Evolutionary conservation across 805 yeast species (phyloP).

Genomic region (Spathaspora arborariae): DNA sequence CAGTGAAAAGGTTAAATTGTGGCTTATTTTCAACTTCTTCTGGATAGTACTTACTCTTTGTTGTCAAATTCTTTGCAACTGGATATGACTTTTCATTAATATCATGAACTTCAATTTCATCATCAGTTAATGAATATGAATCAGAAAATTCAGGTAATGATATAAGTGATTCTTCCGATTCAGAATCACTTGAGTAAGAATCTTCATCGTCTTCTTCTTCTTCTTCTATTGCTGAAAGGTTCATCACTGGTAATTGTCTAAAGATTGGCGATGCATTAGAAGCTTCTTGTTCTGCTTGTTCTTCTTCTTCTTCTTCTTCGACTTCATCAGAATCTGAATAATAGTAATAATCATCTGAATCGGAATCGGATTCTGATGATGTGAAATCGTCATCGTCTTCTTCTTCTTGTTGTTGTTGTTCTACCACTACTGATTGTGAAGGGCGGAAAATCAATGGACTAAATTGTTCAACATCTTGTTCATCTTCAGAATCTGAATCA

Average conservation of each 20-base stretch:
- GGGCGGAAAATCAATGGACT: background rate
- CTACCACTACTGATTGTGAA: background rate
- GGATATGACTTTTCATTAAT: background rate
- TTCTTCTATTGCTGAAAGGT: slow-evolving; percentile 13
- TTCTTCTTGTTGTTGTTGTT: slow-evolving; percentile 5
- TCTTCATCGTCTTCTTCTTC: slow-evolving; percentile 11
- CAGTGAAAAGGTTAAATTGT: background rate
- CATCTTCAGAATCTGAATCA: slow-evolving; percentile 24
- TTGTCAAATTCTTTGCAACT: background rate
- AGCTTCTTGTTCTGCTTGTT: background rate
- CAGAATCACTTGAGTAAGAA: slow-evolving; percentile 4
- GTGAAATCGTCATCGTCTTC: slow-evolving; percentile 10
- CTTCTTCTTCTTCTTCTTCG: slow-evolving; percentile 10
- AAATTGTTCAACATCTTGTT: slow-evolving; percentile 8
- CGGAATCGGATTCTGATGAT: slow-evolving; percentile 7
- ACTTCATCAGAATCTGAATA: slow-evolving; percentile 13
- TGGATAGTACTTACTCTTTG: background rate
- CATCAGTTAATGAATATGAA: slow-evolving; percentile 6
- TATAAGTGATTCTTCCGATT: slow-evolving; percentile 1
- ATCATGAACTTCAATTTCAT: slow-evolving; percentile 6
- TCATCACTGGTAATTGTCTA: slow-evolving; percentile 17
- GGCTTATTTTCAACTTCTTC: background rate
- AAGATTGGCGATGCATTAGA: slow-evolving; percentile 4
- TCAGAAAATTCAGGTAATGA: slow-evolving; percentile 9
- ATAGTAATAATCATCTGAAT: slow-evolving; percentile 15